phyloP scores from a whole-genome alignment of 1,284 basidiomycete genomes.

The Lignosus rhinocerotis region DNA sequence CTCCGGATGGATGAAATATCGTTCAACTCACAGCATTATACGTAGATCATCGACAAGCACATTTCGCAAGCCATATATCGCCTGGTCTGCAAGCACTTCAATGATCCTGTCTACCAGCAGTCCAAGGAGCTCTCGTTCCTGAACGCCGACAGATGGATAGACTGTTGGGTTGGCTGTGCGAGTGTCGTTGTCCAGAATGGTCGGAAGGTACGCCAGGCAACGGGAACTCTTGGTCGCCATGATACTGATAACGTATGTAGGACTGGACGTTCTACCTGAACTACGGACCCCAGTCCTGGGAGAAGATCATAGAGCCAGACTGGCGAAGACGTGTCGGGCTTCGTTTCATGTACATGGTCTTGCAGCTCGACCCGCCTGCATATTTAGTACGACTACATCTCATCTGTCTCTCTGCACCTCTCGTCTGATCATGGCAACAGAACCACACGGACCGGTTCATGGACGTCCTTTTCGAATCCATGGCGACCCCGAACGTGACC shows the following conservation, averaged over 20 bases:
- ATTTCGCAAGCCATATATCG: slow-evolving; percentile 65
- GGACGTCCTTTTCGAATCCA: slow-evolving; percentile 54
- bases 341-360: slow-evolving; percentile 67
- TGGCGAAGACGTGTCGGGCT: slow-evolving; percentile 67
- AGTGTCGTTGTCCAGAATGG: slow-evolving; percentile 65
- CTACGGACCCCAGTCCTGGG: slow-evolving; percentile 60
- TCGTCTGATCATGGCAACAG: slow-evolving; percentile 34
- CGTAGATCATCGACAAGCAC: slow-evolving; percentile 53
- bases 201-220: slow-evolving; percentile 25
- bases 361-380: slow-evolving; percentile 62
- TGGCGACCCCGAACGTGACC: slow-evolving; percentile 52
- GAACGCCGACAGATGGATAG: slow-evolving; percentile 57
- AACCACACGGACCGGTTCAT: slow-evolving; percentile 54
- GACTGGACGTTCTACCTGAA: slow-evolving; percentile 68
- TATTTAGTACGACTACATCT: slow-evolving; percentile 51
- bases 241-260: slow-evolving; percentile 34
- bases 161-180: slow-evolving; percentile 80
- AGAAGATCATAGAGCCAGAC: slow-evolving; percentile 52
- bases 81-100: slow-evolving; percentile 55
- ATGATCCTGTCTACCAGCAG: slow-evolving; percentile 32
- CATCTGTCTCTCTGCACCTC: neutral
- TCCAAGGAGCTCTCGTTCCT: slow-evolving; percentile 32
- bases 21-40: neutral
- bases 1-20: neutral
- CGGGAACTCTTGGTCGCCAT: neutral